phyloP scores from a whole-genome alignment of 805 yeast species.

The Schwanniomyces yamadae region DNA sequence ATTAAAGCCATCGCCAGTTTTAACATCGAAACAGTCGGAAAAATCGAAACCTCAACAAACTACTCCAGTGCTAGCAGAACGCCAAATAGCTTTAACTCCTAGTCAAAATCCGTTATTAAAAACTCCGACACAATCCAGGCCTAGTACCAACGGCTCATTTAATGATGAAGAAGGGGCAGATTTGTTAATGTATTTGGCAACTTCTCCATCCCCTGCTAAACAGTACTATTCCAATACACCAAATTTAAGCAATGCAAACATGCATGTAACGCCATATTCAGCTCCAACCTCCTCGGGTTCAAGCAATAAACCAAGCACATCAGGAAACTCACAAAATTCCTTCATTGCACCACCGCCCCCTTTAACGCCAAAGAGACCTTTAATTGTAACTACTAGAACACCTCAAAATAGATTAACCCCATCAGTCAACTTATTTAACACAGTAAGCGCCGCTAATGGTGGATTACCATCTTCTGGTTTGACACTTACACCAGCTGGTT shows the following conservation, averaged over 20 bases:
- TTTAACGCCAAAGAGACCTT: slow-evolving; percentile 41
- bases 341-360: slow-evolving; percentile 44
- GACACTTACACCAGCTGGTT: slow-evolving; percentile 59
- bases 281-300: slow-evolving; percentile 30
- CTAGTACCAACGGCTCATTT: slow-evolving; percentile 18
- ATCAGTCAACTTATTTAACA: slow-evolving; percentile 30
- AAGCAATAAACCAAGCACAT: slow-evolving; percentile 11
- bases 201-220: slow-evolving; percentile 72
- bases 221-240: slow-evolving; percentile 35
- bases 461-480: slow-evolving; percentile 44
- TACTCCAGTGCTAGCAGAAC: slow-evolving; percentile 29
- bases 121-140: slow-evolving; percentile 38
- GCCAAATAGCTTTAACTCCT: slow-evolving; percentile 16
- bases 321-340: slow-evolving; percentile 14
- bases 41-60: slow-evolving; percentile 15
- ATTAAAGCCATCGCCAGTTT: slow-evolving; percentile 31
- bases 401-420: slow-evolving; percentile 45
- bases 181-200: slow-evolving; percentile 74
- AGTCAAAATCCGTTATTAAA: slow-evolving; percentile 16
- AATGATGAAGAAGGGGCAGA: slow-evolving; percentile 73
- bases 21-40: slow-evolving; percentile 10
- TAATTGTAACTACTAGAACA: slow-evolving; percentile 25
- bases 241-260: slow-evolving; percentile 11
- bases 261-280: slow-evolving; percentile 10
- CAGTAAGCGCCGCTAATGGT: slow-evolving; percentile 15